phyloP scores from a whole-genome alignment of 108 stramenopile species.

The Skeletonema menzelii region DNA sequence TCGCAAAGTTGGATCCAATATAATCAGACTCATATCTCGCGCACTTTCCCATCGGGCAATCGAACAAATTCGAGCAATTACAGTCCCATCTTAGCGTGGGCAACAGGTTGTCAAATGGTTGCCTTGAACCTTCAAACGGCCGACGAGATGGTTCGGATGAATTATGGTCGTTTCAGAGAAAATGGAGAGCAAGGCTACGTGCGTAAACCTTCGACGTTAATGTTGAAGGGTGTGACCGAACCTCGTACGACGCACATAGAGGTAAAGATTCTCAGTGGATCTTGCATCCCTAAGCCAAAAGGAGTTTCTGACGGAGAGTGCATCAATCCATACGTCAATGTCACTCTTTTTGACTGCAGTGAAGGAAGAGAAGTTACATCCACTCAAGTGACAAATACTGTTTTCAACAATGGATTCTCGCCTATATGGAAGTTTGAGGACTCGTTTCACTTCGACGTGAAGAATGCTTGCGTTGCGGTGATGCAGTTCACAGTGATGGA shows the following conservation, averaged over 20 bases:
- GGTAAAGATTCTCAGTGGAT: conserved; percentile 67
- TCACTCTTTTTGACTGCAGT: conserved; percentile 70
- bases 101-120: conserved; percentile 91
- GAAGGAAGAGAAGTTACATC: conserved; percentile 48
- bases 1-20: conserved; percentile 66
- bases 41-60: conserved; percentile 90
- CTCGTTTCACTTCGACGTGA: conserved; percentile 52
- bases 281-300: conserved; percentile 81
- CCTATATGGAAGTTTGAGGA: conserved; percentile 66
- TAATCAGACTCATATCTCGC: conserved; percentile 78
- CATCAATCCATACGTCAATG: conserved; percentile 84
- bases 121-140: conserved; percentile 94
- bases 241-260: conserved; percentile 45
- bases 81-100: conserved; percentile 89
- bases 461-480: conserved; percentile 73
- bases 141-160: conserved; percentile 72
- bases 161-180: conserved; percentile 90
- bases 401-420: conserved; percentile 77
- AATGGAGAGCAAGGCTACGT: conserved; percentile 93
- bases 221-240: conserved; percentile 46
- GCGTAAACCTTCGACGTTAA: conserved; percentile 73
- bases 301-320: conserved; percentile 72
- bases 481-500: conserved; percentile 70
- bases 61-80: conserved; percentile 93
- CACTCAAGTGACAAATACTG: conserved; percentile 40